Base-by-base conservation (phyloP, 805 yeast species). In the Osmozyma mogii region DNA sequence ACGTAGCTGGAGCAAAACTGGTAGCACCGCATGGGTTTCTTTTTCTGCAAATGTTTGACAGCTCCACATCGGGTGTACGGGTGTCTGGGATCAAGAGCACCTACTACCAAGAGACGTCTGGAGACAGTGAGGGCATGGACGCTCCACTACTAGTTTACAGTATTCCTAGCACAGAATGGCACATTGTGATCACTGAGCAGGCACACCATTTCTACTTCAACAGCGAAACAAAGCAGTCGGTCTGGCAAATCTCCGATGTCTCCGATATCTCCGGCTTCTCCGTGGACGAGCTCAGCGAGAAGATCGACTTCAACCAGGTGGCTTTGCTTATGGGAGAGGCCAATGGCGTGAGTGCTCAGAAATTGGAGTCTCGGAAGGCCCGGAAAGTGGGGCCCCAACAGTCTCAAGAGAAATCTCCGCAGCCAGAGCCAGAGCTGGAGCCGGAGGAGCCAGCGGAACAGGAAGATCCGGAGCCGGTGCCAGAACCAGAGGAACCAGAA, bases 221-320 rank as follows among this genome's bases (percentile, higher is more conserved):
- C 36, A 21, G 31, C 9, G 29, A 15, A 1, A 32, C 37, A 4
- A 34, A 36, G 13, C 15, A 29, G 14, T 50, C 63, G 5, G 54
- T 45, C 27, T 59, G 66, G 66, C 65, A 58, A 40, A 33, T 57
- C 15, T 25, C 37, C 10, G 63, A 58, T 25, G 28, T 58, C 1
- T 28, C 29, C 23, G 29, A 58, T 40, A 33, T 57, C 15, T 25
- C 37, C 10, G 63, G 58, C 26, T 28, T 58, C 1, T 28, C 29
- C 23, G 29, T 32, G 31, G 33, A 36, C 3, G 40, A 34, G 21
- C 45, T 58, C 17, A 34, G 43, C 2, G 22, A 29, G 5, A 30
- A 38, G 17, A 48, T 59, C n/a, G 47, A 55, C 26, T 56, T 37
- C 30, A 57, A 58, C 27, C 49, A 50, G 17, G 34, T 59, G 8